Base-by-base conservation (phyloP, 768 basidiomycete genomes). In the Russula earlei region DNA sequence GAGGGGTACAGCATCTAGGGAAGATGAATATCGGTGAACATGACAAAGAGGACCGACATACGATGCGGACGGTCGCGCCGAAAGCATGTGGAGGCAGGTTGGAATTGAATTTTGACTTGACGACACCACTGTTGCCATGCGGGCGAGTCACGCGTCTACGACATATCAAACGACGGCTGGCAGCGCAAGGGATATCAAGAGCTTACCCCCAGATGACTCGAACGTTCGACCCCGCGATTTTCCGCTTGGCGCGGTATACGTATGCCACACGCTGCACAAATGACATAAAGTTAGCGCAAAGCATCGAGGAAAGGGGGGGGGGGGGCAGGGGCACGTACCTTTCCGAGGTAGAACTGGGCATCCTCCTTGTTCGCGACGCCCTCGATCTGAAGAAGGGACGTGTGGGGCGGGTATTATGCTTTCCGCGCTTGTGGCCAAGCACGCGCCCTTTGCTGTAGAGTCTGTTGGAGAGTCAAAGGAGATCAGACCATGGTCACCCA, bases 181-280 rank as follows among this genome's bases (percentile, higher is more conserved):
- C 20, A 19, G 14, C 38, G 22, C 42, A 40, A 24, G 52, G 29
- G n/a, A 6, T 4, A 24, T 3, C 3, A 33, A 40, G 27, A 76
- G 84, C 85, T 68, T 66, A 91, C 90, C 94, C 96, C 93, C 93
- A 98, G 78, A 98, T 97, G 61, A 98, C 91, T 64, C 96, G 89
- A 68, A 97, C 77, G 74, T 94, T 93, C 64, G 91, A 89, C 58
- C 96, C 96, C 71, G 85, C 85, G 63, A 95, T 82, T 74, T 91
- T 90, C 71, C 83, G 80, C 80, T 96, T 93, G 59, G 93, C 95
- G 70, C 86, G 88, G 85, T 99, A 99, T 64, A 99, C 93, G 74
- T 86, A 99, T 58, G 96, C 96, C 61, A 99, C 81, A 65, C 95
- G 89, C 93, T 96, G 65, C 5, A 10, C 10, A 20, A 40, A 22